A percentile compares a stretch with the other conserved stretches of the same genome.
Conservation (phyloP, 257 asterid genomes). For the Orobanche coerulescens region DNA sequence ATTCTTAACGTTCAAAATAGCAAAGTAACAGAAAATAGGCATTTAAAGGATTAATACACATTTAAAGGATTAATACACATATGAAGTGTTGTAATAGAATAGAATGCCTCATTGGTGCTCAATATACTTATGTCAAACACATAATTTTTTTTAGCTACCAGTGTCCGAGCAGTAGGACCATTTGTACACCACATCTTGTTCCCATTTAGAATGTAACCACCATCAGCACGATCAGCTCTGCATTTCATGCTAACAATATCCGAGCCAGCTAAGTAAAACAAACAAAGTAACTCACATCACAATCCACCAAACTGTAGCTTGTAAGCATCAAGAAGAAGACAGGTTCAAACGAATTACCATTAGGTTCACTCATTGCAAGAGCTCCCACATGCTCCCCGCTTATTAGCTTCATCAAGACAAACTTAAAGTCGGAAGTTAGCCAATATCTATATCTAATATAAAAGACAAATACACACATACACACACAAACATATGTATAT, state of each 20-base stretch:
- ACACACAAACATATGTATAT: too few species aligned
- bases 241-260: conserved; percentile 98
- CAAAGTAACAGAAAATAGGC: background rate
- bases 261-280: conserved; percentile 72
- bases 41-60: background rate
- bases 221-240: conserved; percentile 82
- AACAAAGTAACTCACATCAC: conserved; percentile 17
- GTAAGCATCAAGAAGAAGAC: conserved; percentile 3
- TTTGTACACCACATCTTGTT: conserved; percentile 99
- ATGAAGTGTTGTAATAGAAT: too few species aligned
- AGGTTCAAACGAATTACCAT: conserved; percentile 46
- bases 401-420: conserved; percentile 61
- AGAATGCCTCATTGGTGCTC: background rate
- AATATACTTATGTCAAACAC: background rate
- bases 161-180: conserved; percentile 85
- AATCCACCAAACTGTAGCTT: conserved; percentile 7
- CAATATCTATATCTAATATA: background rate
- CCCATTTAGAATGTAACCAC: conserved; percentile 88
- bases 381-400: conserved; percentile 98
- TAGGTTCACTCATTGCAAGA: conserved; percentile 99
- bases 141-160: conserved; percentile 50
- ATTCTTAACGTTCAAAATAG: conserved; percentile 4
- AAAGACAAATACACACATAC: too few species aligned
- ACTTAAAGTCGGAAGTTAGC: conserved; percentile 24
- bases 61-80: background rate